A percentile compares a stretch with the other conserved stretches of the same genome.
Evolutionary conservation across 352 stramenopile genomes (phyloP).

Genomic region (Phytophthora litchii): DNA sequence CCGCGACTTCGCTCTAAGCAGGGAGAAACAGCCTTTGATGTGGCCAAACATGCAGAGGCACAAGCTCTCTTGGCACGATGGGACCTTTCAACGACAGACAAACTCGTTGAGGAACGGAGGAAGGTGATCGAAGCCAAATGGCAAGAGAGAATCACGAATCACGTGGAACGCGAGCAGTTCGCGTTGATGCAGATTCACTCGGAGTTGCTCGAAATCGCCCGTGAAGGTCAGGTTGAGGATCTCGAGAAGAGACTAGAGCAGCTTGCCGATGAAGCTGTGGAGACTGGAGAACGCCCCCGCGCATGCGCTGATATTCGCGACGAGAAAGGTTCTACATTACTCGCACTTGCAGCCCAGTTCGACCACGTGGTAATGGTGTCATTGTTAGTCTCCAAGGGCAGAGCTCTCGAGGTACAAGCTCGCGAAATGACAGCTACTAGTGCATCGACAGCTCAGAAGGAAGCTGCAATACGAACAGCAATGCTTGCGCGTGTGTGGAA

Average conservation of each 20-base stretch:
- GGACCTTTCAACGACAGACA: slow-evolving; percentile 75
- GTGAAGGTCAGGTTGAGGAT: slow-evolving; percentile 47
- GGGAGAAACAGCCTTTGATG: slow-evolving; percentile 85
- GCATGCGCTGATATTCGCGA: slow-evolving; percentile 78
- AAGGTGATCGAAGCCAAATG: slow-evolving; percentile 80
- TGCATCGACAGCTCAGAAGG: slow-evolving; percentile 29
- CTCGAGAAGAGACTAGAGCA: slow-evolving; percentile 70
- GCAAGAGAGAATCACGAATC: slow-evolving; percentile 84
- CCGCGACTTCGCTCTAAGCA: slow-evolving; percentile 72
- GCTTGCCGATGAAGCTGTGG: slow-evolving; percentile 73
- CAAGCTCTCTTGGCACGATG: slow-evolving; percentile 65
- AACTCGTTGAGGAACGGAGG: slow-evolving; percentile 63
- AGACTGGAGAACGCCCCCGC: slow-evolving; percentile 62
- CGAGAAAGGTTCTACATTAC: slow-evolving; percentile 76
- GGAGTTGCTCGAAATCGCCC: slow-evolving; percentile 66
- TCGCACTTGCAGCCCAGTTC: slow-evolving; percentile 76
- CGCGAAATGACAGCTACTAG: slow-evolving; percentile 30
- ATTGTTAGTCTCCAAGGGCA: slow-evolving; percentile 73
- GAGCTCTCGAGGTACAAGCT: slow-evolving; percentile 33
- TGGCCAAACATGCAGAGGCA: slow-evolving; percentile 80
- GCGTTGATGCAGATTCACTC: slow-evolving; percentile 84
- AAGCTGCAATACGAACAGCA: slow-evolving; percentile 31
- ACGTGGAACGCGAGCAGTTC: slow-evolving; percentile 85
- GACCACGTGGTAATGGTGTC: slow-evolving; percentile 65
- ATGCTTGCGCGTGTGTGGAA: slow-evolving; percentile 61